Conservation (phyloP, 1,284 basidiomycete genomes). For the Amylostereum areolatum region DNA sequence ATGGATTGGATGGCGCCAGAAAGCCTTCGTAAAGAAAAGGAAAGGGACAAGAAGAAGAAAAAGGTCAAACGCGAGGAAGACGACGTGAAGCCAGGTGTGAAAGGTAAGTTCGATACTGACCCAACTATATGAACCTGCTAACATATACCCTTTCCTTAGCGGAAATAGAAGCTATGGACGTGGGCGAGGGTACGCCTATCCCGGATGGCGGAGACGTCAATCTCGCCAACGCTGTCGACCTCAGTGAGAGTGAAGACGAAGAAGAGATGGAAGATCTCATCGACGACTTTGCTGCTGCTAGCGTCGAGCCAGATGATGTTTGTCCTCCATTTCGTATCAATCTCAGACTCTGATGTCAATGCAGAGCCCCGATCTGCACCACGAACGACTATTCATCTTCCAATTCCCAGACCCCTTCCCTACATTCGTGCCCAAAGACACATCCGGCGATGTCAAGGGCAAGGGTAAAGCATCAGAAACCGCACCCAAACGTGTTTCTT, state of each 20-base stretch:
- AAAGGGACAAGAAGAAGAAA: conserved; percentile 35
- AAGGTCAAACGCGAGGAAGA: conserved; percentile 38
- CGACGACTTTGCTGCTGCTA: conserved; percentile 62
- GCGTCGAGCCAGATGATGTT: conserved; percentile 36
- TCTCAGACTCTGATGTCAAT: conserved; percentile 5
- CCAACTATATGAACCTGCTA: neutral
- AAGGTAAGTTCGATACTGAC: conserved; percentile 25
- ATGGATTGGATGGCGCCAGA: conserved; percentile 92
- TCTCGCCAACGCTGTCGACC: conserved; percentile 67
- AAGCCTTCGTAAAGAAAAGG: conserved; percentile 55
- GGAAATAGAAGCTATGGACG: conserved; percentile 21
- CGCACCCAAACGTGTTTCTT: conserved; percentile 44
- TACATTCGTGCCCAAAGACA: conserved; percentile 43
- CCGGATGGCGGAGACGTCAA: conserved; percentile 41
- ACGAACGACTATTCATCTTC: conserved; percentile 81
- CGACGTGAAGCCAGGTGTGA: conserved; percentile 18
- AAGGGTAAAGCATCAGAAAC: conserved; percentile 26
- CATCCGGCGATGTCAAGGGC: conserved; percentile 16
- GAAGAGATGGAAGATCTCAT: conserved; percentile 82
- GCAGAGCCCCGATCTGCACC: conserved; percentile 43
- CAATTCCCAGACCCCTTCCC: conserved; percentile 93
- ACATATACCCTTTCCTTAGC: neutral
- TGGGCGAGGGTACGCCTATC: conserved; percentile 21
- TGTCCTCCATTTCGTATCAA: conserved; percentile 6
- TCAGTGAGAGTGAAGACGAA: conserved; percentile 83